Evolutionary conservation across 352 stramenopile species (phyloP).

Genomic region (Aphanomyces euteiches): DNA sequence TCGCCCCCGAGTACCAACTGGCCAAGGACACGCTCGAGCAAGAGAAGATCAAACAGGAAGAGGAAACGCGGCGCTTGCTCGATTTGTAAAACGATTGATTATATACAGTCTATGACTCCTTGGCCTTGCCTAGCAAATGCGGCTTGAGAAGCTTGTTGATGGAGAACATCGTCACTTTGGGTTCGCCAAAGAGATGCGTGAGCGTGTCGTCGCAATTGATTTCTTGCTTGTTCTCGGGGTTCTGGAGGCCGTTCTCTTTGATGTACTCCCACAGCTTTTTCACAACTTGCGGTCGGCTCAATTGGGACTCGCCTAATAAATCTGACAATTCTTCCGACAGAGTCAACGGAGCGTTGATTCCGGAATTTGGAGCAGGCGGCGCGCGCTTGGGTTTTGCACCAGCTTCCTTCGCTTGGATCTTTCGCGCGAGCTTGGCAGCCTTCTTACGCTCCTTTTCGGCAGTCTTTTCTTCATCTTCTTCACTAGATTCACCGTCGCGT

Average conservation of each 20-base stretch:
- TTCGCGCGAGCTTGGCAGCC: conserved; percentile 24
- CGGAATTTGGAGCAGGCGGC: conserved; percentile 27
- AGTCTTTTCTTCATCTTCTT: conserved; percentile 63
- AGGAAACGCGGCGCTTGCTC: conserved; percentile 65
- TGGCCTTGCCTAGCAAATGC: conserved; percentile 37
- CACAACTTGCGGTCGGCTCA: conserved; percentile 33
- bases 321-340: conserved; percentile 31
- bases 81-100: conserved; percentile 44
- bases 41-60: conserved; percentile 70
- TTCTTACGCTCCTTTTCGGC: conserved; percentile 31
- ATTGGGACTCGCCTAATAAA: conserved; percentile 25
- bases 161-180: conserved; percentile 37
- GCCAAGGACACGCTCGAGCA: conserved; percentile 74
- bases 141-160: conserved; percentile 39
- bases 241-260: conserved; percentile 38
- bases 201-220: conserved; percentile 42
- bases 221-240: conserved; percentile 37
- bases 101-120: conserved; percentile 8
- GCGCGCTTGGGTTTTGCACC: conserved; percentile 28
- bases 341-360: conserved; percentile 27
- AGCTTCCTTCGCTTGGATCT: conserved; percentile 17
- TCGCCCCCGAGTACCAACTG: conserved; percentile 69
- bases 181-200: conserved; percentile 32
- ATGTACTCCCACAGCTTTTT: conserved; percentile 43
- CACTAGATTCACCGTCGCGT: conserved; percentile 71